A percentile compares a stretch with the other conserved stretches of the same genome.
Evolutionary conservation across 257 asterid species (phyloP).

Genomic region (Plantago ovata): DNA sequence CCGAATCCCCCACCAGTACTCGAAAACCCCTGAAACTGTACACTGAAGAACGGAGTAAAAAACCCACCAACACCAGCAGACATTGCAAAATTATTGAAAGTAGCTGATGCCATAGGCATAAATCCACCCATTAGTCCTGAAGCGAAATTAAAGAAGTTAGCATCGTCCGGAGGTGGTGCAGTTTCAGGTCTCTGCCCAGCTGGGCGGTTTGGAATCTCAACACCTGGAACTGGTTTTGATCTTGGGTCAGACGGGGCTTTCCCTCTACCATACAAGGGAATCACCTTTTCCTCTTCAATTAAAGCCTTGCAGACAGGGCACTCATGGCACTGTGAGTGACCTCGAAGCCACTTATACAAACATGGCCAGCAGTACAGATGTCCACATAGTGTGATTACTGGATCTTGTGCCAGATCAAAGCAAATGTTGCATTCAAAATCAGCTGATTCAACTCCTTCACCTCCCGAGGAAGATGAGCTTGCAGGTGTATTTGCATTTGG

Average conservation of each 20-base stretch:
- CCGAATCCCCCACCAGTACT: slow-evolving; percentile 22
- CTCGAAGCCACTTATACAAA: slow-evolving; percentile 45
- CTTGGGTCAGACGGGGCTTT: slow-evolving; percentile 56
- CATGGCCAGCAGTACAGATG: slow-evolving; percentile 65
- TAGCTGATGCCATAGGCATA: slow-evolving; percentile 48
- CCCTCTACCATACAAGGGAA: slow-evolving; percentile 75
- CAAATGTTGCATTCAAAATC: slow-evolving; percentile 59
- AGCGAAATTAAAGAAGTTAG: slow-evolving; percentile 28
- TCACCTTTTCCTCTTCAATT: slow-evolving; percentile 55
- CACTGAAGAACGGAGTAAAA: slow-evolving; percentile 39
- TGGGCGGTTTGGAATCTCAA: slow-evolving; percentile 66
- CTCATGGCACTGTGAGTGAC: slow-evolving; percentile 43
- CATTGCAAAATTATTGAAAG: slow-evolving; percentile 44
- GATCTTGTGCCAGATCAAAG: slow-evolving; percentile 55
- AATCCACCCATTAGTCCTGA: slow-evolving; percentile 58
- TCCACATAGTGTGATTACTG: slow-evolving; percentile 50
- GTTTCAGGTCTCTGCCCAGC: slow-evolving; percentile 62
- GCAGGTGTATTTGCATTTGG: slow-evolving; percentile 25
- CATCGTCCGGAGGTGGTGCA: slow-evolving; percentile 29
- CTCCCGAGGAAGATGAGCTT: slow-evolving; percentile 29
- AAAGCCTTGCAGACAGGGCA: slow-evolving; percentile 63
- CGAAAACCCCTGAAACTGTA: slow-evolving; percentile 44
- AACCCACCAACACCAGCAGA: slow-evolving; percentile 64
- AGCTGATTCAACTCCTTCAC: slow-evolving; percentile 29
- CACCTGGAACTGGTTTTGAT: slow-evolving; percentile 57